Evolutionary conservation across 1,139 yeast species (phyloP).

Genomic region (Saccharomycopsis crataegensis): DNA sequence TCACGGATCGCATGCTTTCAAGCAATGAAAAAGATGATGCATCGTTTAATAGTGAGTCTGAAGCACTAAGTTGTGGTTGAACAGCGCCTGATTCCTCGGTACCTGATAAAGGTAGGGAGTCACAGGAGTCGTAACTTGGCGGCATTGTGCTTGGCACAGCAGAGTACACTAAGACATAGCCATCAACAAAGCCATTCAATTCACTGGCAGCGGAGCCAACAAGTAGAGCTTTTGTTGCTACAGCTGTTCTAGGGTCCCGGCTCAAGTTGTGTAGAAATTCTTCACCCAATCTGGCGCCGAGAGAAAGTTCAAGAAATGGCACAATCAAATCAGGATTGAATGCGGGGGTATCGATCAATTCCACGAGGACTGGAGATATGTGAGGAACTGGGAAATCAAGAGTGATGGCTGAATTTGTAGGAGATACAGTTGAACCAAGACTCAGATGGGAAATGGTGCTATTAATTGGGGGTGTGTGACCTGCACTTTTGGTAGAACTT

Average conservation of each 20-base stretch:
- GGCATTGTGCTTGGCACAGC: slow-evolving; percentile 55
- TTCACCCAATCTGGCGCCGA: slow-evolving; percentile 53
- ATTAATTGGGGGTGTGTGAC: not conserved
- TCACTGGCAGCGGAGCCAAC: slow-evolving; percentile 78
- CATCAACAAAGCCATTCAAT: slow-evolving; percentile 65
- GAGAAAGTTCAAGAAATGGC: slow-evolving; percentile 66
- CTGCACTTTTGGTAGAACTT: no score
- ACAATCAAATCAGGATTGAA: slow-evolving; percentile 57
- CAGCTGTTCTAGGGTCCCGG: slow-evolving; percentile 57
- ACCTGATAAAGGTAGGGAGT: not conserved
- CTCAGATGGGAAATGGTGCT: slow-evolving; percentile 4
- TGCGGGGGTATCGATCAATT: slow-evolving; percentile 66
- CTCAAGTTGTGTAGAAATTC: slow-evolving; percentile 56
- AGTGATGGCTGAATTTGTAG: slow-evolving; percentile 6
- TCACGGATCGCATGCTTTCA: slow-evolving; percentile 43
- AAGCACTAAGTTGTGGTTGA: no score
- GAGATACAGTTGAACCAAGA: not conserved
- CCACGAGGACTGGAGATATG: slow-evolving; percentile 54
- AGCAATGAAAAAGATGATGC: slow-evolving; percentile 31
- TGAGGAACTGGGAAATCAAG: slow-evolving; percentile 34
- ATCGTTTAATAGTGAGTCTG: not conserved
- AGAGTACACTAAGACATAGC: slow-evolving; percentile 60
- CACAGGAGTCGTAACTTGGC: slow-evolving; percentile 37
- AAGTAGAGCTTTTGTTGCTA: slow-evolving; percentile 51
- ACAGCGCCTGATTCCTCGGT: no score